Evolutionary conservation across 1,284 basidiomycete species (phyloP).

Genomic region (Volvariella volvacea): DNA sequence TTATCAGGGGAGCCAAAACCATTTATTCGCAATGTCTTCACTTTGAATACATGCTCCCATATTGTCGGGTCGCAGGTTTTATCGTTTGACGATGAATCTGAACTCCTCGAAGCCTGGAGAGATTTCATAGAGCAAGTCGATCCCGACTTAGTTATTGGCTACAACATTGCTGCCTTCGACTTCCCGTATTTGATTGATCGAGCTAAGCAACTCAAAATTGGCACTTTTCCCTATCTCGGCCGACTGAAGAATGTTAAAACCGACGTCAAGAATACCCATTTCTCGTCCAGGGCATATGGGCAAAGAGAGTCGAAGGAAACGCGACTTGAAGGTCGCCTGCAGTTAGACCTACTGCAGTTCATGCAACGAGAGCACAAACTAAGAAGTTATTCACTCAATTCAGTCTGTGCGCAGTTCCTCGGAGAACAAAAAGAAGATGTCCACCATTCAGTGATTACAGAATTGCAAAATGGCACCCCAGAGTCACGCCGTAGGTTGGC

Average conservation of each 20-base stretch:
- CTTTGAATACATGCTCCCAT: slow-evolving; percentile 85
- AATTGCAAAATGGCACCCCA: slow-evolving; percentile 89
- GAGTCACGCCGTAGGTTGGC: slow-evolving; percentile 87
- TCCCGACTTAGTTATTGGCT: slow-evolving; percentile 91
- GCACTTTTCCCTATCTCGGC: slow-evolving; percentile 74
- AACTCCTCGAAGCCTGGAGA: slow-evolving; percentile 75
- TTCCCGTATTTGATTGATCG: slow-evolving; percentile 90
- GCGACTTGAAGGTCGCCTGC: slow-evolving; percentile 80
- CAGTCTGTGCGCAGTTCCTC: slow-evolving; percentile 92
- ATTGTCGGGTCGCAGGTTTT: slow-evolving; percentile 94
- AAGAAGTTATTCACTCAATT: slow-evolving; percentile 91
- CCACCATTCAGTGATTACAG: slow-evolving; percentile 94
- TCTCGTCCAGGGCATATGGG: slow-evolving; percentile 94
- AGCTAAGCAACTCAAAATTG: slow-evolving; percentile 72
- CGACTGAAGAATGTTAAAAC: slow-evolving; percentile 74
- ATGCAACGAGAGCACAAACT: slow-evolving; percentile 97
- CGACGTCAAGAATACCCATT: slow-evolving; percentile 86
- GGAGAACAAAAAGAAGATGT: slow-evolving; percentile 98
- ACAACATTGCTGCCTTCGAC: slow-evolving; percentile 91
- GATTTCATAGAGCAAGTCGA: slow-evolving; percentile 85
- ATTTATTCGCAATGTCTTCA: slow-evolving; percentile 95
- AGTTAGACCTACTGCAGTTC: slow-evolving; percentile 90
- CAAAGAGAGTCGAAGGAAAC: slow-evolving; percentile 94
- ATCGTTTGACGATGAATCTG: slow-evolving; percentile 70
- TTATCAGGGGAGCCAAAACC: slow-evolving; percentile 84